phyloP scores from a whole-genome alignment of 228 moss, liverwort and hornwort species.

The Sphagnum fallax region DNA sequence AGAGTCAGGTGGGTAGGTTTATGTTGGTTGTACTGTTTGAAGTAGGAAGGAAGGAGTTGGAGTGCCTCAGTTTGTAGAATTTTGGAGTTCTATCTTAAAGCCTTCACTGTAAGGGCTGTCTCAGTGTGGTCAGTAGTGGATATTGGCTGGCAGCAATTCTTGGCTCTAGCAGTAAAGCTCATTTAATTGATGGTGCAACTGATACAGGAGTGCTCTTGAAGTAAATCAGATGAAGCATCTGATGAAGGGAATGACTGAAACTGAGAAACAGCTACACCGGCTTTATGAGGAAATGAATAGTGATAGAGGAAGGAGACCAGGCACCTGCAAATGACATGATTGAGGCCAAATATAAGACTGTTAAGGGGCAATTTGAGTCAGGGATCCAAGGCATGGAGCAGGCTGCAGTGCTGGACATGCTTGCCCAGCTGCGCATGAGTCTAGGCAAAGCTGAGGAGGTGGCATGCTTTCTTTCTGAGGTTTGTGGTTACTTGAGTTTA shows the following conservation, averaged over 20 bases:
- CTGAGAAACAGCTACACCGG: constrained; percentile 73
- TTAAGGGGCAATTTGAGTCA: constrained; percentile 69
- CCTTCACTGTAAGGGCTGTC: not conserved
- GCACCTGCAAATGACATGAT: constrained; percentile 64
- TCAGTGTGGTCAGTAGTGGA: not conserved
- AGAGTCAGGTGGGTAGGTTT: too few relatives aligned
- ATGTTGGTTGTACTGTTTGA: too few relatives aligned
- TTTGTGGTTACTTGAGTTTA: too few relatives aligned
- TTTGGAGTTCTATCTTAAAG: not conserved
- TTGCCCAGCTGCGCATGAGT: constrained; percentile 76
- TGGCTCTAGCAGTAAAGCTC: too few relatives aligned
- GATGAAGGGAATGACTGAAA: constrained; percentile 40
- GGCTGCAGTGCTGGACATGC: constrained; percentile 78
- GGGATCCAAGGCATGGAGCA: constrained; percentile 87
- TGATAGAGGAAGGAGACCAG: constrained; percentile 74
- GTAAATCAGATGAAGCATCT: constrained; percentile 32
- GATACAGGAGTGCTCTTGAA: constrained; percentile 34
- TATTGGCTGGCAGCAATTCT: not conserved
- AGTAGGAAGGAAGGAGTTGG: not conserved
- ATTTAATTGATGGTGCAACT: not conserved
- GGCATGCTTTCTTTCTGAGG: constrained; percentile 44
- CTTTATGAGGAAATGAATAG: constrained; percentile 61
- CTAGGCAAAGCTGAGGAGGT: constrained; percentile 67
- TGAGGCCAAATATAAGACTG: constrained; percentile 68
- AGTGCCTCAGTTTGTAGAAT: not conserved